Conservation (phyloP, 768 basidiomycete species). For the Tricholomella constricta region DNA sequence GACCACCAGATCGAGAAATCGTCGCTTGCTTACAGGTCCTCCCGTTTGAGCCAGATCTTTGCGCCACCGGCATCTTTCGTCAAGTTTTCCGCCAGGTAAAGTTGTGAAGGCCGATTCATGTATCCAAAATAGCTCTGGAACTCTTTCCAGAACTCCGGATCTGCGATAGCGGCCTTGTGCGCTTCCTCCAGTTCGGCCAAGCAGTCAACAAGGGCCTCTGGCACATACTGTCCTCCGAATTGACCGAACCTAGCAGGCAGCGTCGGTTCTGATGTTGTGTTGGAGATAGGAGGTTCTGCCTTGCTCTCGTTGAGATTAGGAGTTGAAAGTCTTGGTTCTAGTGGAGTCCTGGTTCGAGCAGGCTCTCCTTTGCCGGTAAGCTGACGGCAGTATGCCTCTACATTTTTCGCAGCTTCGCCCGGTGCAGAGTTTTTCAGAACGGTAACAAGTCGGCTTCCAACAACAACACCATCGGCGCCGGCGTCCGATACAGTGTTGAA, state of each 20-base stretch:
- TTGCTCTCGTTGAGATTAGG: constrained; percentile 30
- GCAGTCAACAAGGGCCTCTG: constrained; percentile 94
- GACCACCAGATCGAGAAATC: not conserved
- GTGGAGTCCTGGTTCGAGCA: constrained; percentile 36
- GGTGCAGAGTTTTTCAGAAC: constrained; percentile 70
- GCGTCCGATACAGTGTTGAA: constrained; percentile 83
- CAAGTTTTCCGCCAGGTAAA: constrained; percentile 90
- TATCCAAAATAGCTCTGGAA: constrained; percentile 86
- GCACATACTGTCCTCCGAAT: constrained; percentile 97
- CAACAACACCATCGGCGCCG: constrained; percentile 94
- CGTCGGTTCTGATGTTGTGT: constrained; percentile 38
- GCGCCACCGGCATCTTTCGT: constrained; percentile 92
- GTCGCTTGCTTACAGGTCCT: constrained; percentile 69
- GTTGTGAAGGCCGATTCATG: constrained; percentile 90
- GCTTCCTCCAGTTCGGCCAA: constrained; percentile 88
- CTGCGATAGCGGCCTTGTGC: constrained; percentile 82
- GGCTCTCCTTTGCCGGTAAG: constrained; percentile 52
- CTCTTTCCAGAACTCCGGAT: constrained; percentile 93
- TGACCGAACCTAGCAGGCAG: constrained; percentile 89
- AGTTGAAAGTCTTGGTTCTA: constrained; percentile 26
- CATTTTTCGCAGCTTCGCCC: constrained; percentile 47
- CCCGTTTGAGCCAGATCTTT: constrained; percentile 96
- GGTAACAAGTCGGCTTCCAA: constrained; percentile 84
- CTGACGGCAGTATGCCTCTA: constrained; percentile 75
- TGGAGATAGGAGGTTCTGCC: constrained; percentile 27